Conservation (phyloP, 2,329 filamentous ascomycete genomes). For the Penicillium glabrum region DNA sequence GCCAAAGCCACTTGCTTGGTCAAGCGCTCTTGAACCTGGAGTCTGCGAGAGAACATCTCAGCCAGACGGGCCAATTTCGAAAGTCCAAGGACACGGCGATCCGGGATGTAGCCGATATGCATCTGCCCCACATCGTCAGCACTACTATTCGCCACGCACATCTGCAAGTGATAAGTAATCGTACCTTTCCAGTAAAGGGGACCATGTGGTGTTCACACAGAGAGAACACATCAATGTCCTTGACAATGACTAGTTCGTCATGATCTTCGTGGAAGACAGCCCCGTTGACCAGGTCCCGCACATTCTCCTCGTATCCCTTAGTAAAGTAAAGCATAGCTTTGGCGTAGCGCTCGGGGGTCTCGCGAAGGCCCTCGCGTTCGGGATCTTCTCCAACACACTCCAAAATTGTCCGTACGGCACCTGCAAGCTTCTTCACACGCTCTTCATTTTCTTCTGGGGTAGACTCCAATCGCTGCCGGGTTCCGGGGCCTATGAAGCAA, state of each 20-base stretch:
- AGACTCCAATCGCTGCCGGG: slow-evolving; percentile 54
- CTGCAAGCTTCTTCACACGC: slow-evolving; percentile 60
- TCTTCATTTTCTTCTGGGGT: slow-evolving; percentile 59
- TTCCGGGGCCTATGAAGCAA: slow-evolving; percentile 42
- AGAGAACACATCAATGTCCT: slow-evolving; percentile 93
- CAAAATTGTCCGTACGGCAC: slow-evolving; percentile 62
- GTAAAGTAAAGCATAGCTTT: slow-evolving; percentile 96
- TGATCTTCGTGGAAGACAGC: slow-evolving; percentile 96
- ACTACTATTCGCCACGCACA: not conserved
- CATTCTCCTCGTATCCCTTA: slow-evolving; percentile 93
- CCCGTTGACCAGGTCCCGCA: slow-evolving; percentile 85
- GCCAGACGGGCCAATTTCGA: slow-evolving; percentile 95
- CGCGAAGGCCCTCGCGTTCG: slow-evolving; percentile 62
- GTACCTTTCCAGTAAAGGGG: slow-evolving; percentile 90
- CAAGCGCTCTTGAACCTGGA: slow-evolving; percentile 94
- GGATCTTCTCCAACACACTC: slow-evolving; percentile 68
- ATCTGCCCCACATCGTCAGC: slow-evolving; percentile 59
- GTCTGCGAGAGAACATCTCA: slow-evolving; percentile 89
- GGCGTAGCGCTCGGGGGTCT: slow-evolving; percentile 80
- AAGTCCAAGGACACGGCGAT: slow-evolving; percentile 85
- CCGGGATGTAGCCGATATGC: slow-evolving; percentile 98
- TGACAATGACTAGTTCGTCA: slow-evolving; percentile 96
- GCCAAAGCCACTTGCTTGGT: slow-evolving; percentile 96
- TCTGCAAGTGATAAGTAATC: slow-evolving; percentile 11
- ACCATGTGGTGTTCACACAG: slow-evolving; percentile 97